A percentile compares a stretch with the other conserved stretches of the same genome.
Conservation (phyloP, 2,329 filamentous ascomycete genomes). For the Penicillium glabrum region DNA sequence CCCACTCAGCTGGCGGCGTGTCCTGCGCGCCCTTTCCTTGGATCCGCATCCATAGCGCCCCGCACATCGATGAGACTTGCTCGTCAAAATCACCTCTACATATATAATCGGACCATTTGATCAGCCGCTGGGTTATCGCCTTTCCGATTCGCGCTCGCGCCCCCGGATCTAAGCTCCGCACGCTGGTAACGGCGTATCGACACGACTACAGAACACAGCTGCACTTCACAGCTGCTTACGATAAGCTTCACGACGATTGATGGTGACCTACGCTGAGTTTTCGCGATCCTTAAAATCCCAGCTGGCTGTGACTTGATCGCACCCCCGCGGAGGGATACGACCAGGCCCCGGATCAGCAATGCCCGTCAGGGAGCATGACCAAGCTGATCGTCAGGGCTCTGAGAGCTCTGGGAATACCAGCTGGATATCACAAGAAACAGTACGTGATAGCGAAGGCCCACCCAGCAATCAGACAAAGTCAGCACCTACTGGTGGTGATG, state of each 20-base stretch:
- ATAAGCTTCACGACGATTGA: slow-evolving; percentile 18
- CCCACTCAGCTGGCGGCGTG: background rate
- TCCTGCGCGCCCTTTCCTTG: background rate
- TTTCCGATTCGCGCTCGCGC: background rate
- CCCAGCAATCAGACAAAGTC: slow-evolving; percentile 21
- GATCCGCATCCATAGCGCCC: slow-evolving; percentile 2
- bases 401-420: slow-evolving; percentile 41
- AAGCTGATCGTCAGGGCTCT: slow-evolving; percentile 39
- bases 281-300: slow-evolving; percentile 12
- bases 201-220: slow-evolving; percentile 2
- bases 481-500: slow-evolving; percentile 25
- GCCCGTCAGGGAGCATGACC: slow-evolving; percentile 34
- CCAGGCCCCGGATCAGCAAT: slow-evolving; percentile 27
- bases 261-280: slow-evolving; percentile 15
- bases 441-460: slow-evolving; percentile 30
- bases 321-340: slow-evolving; percentile 19
- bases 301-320: slow-evolving; percentile 24
- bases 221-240: slow-evolving; percentile 6
- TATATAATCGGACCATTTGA: background rate
- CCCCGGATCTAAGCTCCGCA: slow-evolving; percentile 11
- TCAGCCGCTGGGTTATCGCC: background rate
- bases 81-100: background rate
- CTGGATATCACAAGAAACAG: slow-evolving; percentile 41
- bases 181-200: slow-evolving; percentile 10
- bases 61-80: slow-evolving; percentile 7